phyloP scores from a whole-genome alignment of 768 basidiomycete species.

The Lactarius sanguifluus region DNA sequence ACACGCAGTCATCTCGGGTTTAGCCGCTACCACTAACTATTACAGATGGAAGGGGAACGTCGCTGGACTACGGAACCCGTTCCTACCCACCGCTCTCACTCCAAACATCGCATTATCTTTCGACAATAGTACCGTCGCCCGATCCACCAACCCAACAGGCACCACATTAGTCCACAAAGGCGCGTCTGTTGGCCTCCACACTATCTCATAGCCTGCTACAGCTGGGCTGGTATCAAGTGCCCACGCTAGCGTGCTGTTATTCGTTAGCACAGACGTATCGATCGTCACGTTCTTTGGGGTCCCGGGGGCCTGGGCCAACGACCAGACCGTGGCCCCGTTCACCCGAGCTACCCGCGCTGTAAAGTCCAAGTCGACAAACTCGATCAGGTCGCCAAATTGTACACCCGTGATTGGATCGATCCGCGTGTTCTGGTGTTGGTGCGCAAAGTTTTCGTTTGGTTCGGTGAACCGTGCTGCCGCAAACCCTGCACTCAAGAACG shows the following conservation, averaged over 20 bases:
- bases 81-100: constrained; percentile 48
- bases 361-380: constrained; percentile 57
- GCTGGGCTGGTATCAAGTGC: constrained; percentile 41
- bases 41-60: constrained; percentile 34
- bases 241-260: constrained; percentile 56
- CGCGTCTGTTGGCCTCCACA: constrained; percentile 51
- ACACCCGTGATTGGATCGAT: constrained; percentile 44
- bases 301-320: constrained; percentile 54
- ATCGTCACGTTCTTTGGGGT: constrained; percentile 50
- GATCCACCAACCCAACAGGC: constrained; percentile 46
- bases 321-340: constrained; percentile 54
- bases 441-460: constrained; percentile 56
- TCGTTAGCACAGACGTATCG: constrained; percentile 49
- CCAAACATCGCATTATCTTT: constrained; percentile 56
- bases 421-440: constrained; percentile 57
- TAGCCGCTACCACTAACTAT: constrained; percentile 1
- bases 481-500: constrained; percentile 51
- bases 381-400: constrained; percentile 56
- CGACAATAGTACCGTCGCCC: constrained; percentile 44
- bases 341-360: constrained; percentile 50
- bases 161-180: constrained; percentile 51
- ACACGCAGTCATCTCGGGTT: constrained; percentile 5
- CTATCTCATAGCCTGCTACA: constrained; percentile 48
- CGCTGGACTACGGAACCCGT: constrained; percentile 54
- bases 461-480: constrained; percentile 58